These are phyloP conservation scores for Talaromyces proteolyticus DNA, from an alignment of 495 filamentous ascomycete genomes.

Conservation along the genomic window DNA sequence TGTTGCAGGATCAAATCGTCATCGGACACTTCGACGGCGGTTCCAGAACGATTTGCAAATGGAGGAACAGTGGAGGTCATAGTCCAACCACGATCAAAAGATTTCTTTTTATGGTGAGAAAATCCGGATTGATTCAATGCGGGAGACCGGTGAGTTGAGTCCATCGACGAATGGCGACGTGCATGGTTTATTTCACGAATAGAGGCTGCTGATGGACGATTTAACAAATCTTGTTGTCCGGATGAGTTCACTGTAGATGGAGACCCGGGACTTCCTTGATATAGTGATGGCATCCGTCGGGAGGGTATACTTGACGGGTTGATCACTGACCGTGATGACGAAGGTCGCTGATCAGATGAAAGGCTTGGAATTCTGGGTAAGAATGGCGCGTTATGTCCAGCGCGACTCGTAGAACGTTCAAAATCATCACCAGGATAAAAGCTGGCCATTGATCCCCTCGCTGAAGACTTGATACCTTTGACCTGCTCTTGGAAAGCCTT, in stretches of 20 bases:
- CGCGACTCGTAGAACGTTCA: slow-evolving; percentile 32
- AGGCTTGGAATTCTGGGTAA: slow-evolving; percentile 58
- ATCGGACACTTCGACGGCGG: slow-evolving; percentile 22
- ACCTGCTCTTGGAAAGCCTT: slow-evolving; percentile 84
- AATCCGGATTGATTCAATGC: slow-evolving; percentile 16
- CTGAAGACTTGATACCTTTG: slow-evolving; percentile 27
- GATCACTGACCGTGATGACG: not conserved
- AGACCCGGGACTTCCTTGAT: slow-evolving; percentile 9
- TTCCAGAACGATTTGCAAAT: slow-evolving; percentile 27
- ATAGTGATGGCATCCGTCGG: slow-evolving; percentile 4
- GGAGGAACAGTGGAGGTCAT: slow-evolving; percentile 47
- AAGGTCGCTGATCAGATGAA: slow-evolving; percentile 29
- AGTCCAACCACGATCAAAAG: slow-evolving; percentile 88
- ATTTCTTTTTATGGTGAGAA: slow-evolving; percentile 71
- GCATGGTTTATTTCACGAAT: slow-evolving; percentile 78
- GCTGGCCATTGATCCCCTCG: slow-evolving; percentile 22
- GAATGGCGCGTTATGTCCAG: slow-evolving; percentile 35
- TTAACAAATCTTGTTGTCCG: slow-evolving; percentile 50
- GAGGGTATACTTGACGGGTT: slow-evolving; percentile 1
- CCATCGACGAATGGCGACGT: slow-evolving; percentile 82
- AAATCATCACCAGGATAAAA: slow-evolving; percentile 26
- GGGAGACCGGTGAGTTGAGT: slow-evolving; percentile 46
- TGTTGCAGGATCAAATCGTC: slow-evolving; percentile 13
- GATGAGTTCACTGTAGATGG: slow-evolving; percentile 38
- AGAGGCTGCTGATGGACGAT: slow-evolving; percentile 71